These are phyloP conservation scores for Leishmania aethiopica DNA, from an alignment of 208 protist species.

Conservation along the genomic window DNA sequence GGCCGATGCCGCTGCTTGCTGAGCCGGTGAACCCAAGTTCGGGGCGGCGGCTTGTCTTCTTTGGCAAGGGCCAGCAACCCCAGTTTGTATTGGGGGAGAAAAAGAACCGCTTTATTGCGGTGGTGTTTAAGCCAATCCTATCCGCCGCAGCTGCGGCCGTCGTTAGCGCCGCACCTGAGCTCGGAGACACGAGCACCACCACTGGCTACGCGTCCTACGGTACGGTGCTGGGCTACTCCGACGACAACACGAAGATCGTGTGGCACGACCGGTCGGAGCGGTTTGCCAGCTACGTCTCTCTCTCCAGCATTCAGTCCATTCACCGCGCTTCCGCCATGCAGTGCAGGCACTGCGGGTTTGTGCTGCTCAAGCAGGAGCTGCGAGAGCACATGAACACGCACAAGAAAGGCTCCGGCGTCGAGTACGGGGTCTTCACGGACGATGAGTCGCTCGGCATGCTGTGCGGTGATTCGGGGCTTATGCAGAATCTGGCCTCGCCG, in stretches of 20 bases:
- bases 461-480: conserved; percentile 72
- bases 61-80: conserved; percentile 40
- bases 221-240: conserved; percentile 76
- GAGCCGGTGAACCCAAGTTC: conserved; percentile 54
- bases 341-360: conserved; percentile 70
- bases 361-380: conserved; percentile 56
- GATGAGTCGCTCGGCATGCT: conserved; percentile 50
- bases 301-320: conserved; percentile 47
- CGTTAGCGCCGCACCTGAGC: conserved; percentile 4
- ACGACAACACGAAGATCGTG: conserved; percentile 70
- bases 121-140: conserved; percentile 42
- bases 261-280: conserved; percentile 74
- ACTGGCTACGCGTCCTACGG: conserved; percentile 47
- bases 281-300: conserved; percentile 56
- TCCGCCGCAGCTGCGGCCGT: not conserved
- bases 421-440: conserved; percentile 54
- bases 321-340: conserved; percentile 49
- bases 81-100: conserved; percentile 45
- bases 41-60: conserved; percentile 64
- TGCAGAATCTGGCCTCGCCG: conserved; percentile 41
- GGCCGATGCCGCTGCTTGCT: conserved; percentile 42
- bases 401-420: conserved; percentile 48
- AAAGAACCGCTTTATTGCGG: conserved; percentile 44
- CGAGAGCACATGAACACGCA: conserved; percentile 66
- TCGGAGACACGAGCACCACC: not conserved